Percentiles rank a stretch among this genome's conserved stretches.
Conservation (phyloP, 169 alveolate genomes). For the Eimeria praecox region DNA sequence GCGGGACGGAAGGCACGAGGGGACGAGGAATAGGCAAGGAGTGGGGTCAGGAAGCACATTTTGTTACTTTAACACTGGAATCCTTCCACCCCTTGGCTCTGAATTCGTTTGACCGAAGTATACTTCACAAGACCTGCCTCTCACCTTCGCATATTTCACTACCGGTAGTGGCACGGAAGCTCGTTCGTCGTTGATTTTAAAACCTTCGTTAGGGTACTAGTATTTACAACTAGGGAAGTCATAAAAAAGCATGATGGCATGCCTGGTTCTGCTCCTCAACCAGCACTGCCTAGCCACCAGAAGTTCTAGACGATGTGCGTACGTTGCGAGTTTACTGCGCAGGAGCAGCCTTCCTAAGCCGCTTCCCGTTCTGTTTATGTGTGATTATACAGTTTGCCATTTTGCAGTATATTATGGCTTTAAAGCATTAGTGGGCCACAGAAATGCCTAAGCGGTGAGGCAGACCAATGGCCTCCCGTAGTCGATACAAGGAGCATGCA, state of each 20-base stretch:
- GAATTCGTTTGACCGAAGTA: neutral
- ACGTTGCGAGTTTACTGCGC: too few species aligned
- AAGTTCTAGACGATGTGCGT: too few species aligned
- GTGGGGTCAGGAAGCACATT: too few species aligned
- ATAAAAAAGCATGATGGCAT: too few species aligned
- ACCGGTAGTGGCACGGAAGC: neutral
- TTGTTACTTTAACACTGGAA: too few species aligned
- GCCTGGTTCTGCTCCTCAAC: too few species aligned
- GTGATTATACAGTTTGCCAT: too few species aligned
- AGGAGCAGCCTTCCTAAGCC: neutral
- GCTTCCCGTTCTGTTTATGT: neutral
- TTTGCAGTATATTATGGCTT: neutral
- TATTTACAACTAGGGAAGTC: neutral
- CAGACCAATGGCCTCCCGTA: neutral
- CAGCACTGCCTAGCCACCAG: too few species aligned
- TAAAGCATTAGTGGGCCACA: neutral
- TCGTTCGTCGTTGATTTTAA: neutral
- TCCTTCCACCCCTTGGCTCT: too few species aligned
- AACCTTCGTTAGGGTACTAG: neutral
- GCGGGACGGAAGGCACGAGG: too few species aligned
- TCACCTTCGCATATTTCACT: too few species aligned
- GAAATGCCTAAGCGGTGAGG: neutral
- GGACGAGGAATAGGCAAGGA: too few species aligned
- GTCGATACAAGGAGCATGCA: neutral
- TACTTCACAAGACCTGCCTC: neutral